A percentile compares a stretch with the other conserved stretches of the same genome.
These are phyloP conservation scores for Astraeus odoratus DNA, from an alignment of 768 basidiomycete genomes.

Conservation along the genomic window DNA sequence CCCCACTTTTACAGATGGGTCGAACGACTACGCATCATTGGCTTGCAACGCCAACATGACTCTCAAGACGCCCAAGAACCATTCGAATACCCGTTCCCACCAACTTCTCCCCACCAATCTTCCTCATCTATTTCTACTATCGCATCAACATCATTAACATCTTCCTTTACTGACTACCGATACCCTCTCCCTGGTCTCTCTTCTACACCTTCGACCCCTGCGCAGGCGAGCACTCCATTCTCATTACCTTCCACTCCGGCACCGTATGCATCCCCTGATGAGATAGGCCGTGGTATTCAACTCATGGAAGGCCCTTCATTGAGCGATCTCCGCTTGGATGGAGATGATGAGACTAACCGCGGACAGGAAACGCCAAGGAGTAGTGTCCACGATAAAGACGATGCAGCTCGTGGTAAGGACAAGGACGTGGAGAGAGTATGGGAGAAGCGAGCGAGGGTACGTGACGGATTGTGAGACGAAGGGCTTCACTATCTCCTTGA, in stretches of 20 bases:
- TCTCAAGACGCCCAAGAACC: slow-evolving; percentile 12
- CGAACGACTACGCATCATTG: slow-evolving; percentile 69
- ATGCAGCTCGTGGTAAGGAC: background rate
- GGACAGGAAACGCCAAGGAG: slow-evolving; percentile 16
- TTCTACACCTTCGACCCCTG: slow-evolving; percentile 25
- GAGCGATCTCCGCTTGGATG: slow-evolving; percentile 25
- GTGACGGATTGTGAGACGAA: too few relatives aligned
- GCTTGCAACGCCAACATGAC: slow-evolving; percentile 52
- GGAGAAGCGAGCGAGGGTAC: slow-evolving; percentile 5
- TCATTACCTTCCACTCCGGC: slow-evolving; percentile 26
- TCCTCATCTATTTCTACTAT: background rate
- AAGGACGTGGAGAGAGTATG: slow-evolving; percentile 1
- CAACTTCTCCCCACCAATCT: background rate
- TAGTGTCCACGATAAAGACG: background rate
- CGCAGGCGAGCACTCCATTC: slow-evolving; percentile 18
- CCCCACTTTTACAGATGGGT: slow-evolving; percentile 57
- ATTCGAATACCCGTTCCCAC: background rate
- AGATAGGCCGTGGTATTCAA: slow-evolving; percentile 18
- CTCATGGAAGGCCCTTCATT: slow-evolving; percentile 23
- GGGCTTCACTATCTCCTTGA: too few relatives aligned
- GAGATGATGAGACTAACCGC: slow-evolving; percentile 8
- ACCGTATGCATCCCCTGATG: slow-evolving; percentile 21
- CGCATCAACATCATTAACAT: background rate
- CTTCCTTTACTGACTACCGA: slow-evolving; percentile 7
- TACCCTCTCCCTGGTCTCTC: slow-evolving; percentile 23